Base-by-base conservation (phyloP, 2,329 filamentous ascomycete genomes). In the Xylaria sp. region DNA sequence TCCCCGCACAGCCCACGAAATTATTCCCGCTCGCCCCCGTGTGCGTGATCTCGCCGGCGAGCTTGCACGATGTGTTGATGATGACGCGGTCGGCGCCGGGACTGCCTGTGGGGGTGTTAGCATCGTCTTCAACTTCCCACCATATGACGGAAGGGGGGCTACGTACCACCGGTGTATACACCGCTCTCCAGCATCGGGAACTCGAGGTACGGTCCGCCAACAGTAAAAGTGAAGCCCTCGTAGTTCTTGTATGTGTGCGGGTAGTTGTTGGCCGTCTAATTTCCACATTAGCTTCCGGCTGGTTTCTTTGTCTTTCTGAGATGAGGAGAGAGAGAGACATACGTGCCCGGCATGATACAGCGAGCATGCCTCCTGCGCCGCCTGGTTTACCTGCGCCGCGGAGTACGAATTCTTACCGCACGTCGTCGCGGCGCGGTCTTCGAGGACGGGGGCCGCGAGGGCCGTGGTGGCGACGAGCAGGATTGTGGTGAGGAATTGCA, bases 31-130 rank as follows among this genome's bases (percentile, higher is more conserved):
- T 83, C 16, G 87, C 87, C 34, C 87, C 87, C 19, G 84, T 88
- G 69, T 90, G 88, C 0, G 88, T 90, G 63, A 90, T 88, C 34
- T 81, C 76, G 44, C 85, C 87, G 11, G 85, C 87, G 50, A 83
- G 78, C 59, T 79, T 60, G 66, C 86, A 82, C 13, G 73, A 62
- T 0, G 69, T 76, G 69, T 84, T 86, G 75, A 90, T 84, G 8
- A 89, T 71, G 56, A 89, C 83, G 54, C 87, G 83, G 70, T 90
- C 86, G 16, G 87, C 75, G 44, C 87, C 87, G 1, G 87, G 87
- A 1, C 79, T 81, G 18, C 83, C 84, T 81, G 55, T 4, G 30
- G 5, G 0, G 7, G 9, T 8, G 2, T 52, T 37, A 37, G 34
- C 16, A 42, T 42, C 16, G 16, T 16, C n/a, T n/a, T n/a, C n/a